Evolutionary conservation across 2,329 filamentous ascomycete genomes (phyloP), one percentile per base, ranked within the genome.

Genomic region (Ophioceras dolichostomum): DNA sequence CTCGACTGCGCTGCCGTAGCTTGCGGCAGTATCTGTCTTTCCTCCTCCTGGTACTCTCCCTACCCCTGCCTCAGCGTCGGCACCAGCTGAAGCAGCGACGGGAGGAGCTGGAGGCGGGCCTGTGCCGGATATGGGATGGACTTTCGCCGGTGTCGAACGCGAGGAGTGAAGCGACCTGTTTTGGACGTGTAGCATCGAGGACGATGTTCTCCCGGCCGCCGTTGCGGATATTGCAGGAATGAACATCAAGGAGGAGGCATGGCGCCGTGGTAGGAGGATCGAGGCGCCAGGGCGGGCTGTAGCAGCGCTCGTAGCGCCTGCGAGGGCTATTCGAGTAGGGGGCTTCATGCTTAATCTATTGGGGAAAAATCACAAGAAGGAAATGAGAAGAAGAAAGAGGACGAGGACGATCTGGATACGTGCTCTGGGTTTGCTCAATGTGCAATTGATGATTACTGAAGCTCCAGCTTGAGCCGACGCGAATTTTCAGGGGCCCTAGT

Each of bases 81-180:
- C 18, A 13, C 14, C 30, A 19, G 31, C 4, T 7, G 18, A 10
- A 13, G 31, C 10, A 18, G 18, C 16, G 12, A 57, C 47, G 2
- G 76, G 75, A 1, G 73, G 60, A 39, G 64, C 59, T 3, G 76
- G 75, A 6, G 76, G 75, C 38, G 76, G 75, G 2, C 75, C 74
- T 24, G 69, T 63, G 42, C 69, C 69, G 43, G 71, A 62, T 43
- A 73, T 59, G 31, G 72, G 64, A 20, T 61, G 61, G 41, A 73
- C 68, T 44, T 64, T 60, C 34, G 69, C 69, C n/a, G 27, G 5
- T 9, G 31, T 22, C 24, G 17, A 7, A 16, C n/a, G 10, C n/a
- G 37, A 35, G 32, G n/a, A 7, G 37, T 39, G 37, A 3, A 39
- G 10, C 26, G n/a, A n/a, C n/a, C n/a, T n/a, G n/a, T n/a, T 17